Base-by-base conservation (phyloP, 805 yeast species). In the Teunomyces cretensis region DNA sequence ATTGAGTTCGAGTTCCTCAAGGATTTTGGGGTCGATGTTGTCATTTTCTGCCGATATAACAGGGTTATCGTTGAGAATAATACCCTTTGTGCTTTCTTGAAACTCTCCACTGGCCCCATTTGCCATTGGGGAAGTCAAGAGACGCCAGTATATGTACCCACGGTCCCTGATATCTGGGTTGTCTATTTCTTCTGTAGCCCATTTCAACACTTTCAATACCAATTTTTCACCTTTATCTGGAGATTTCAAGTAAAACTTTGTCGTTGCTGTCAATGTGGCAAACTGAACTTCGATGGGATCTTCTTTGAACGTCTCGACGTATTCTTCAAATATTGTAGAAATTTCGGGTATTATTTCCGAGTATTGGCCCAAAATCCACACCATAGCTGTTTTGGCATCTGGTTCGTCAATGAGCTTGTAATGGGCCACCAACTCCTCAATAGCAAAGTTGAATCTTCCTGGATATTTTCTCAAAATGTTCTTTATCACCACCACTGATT, bases 81-180 rank as follows among this genome's bases (percentile, higher is more conserved):
- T 74, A 41, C 57, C 52, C 47, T 70, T 72, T 2, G 75, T 67
- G 31, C 54, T 53, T 27, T 52, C 52, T 53, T 70, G 76, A 52
- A 70, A 70, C 16, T 72, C 74, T 2, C 72, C 66, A 14, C 71
- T 70, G 33, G 61, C 65, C 6, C 60, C 67, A 30, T 72, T 72
- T 39, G 70, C 72, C 14, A 53, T 36, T 12, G 55, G 57, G 0
- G 64, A 48, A 1, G 94, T 80, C 6, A 91, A 65, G 24, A 91
- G 65, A 46, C 96, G 74, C 94, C 96, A 86, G 66, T 92, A 91
- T 66, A 88, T 81, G 57, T 73, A 84, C 0, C 92, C 97, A 32
- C 96, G 68, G 52, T 88, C 95, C 49, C 97, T 75, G 9, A 90
- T 64, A 64, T 92, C 98, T 0, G 97, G 96, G 54, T 88, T 84